Evolutionary conservation across 2,329 filamentous ascomycete species (phyloP).

Genomic region (Trichoderma koningiopsis): DNA sequence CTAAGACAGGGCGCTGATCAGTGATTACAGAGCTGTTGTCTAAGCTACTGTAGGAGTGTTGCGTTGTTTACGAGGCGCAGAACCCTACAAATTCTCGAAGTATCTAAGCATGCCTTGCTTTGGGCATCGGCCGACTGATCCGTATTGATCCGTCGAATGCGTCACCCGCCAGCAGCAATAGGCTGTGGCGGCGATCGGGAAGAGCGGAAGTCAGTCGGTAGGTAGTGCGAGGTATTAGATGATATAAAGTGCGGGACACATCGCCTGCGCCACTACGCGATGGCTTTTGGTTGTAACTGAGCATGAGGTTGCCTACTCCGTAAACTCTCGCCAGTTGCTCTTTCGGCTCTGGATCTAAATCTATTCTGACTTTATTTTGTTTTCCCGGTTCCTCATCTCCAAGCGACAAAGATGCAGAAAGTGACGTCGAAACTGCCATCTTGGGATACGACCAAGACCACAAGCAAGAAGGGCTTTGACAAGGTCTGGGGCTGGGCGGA

Average conservation of each 20-base stretch:
- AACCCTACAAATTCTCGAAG: conserved; percentile 7
- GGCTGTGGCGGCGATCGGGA: conserved; percentile 17
- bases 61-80: background rate
- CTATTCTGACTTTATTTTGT: background rate
- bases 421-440: conserved; percentile 42
- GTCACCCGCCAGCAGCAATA: conserved; percentile 6
- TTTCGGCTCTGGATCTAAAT: background rate
- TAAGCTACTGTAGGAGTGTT: background rate
- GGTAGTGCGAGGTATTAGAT: conserved; percentile 8
- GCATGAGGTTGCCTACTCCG: background rate
- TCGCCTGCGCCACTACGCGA: conserved; percentile 5
- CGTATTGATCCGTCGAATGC: conserved; percentile 15
- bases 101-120: background rate
- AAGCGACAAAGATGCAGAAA: conserved; percentile 38
- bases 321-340: background rate
- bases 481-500: conserved; percentile 62
- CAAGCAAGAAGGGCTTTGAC: conserved; percentile 69
- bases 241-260: conserved; percentile 16
- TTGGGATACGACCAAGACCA: conserved; percentile 58
- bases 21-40: conserved; percentile 8
- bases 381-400: background rate
- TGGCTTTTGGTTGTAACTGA: background rate
- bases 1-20: background rate
- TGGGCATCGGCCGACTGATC: conserved; percentile 10
- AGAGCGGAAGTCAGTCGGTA: conserved; percentile 16